Conservation (phyloP, 495 filamentous ascomycete genomes). For the Hypoxylon fuscum region DNA sequence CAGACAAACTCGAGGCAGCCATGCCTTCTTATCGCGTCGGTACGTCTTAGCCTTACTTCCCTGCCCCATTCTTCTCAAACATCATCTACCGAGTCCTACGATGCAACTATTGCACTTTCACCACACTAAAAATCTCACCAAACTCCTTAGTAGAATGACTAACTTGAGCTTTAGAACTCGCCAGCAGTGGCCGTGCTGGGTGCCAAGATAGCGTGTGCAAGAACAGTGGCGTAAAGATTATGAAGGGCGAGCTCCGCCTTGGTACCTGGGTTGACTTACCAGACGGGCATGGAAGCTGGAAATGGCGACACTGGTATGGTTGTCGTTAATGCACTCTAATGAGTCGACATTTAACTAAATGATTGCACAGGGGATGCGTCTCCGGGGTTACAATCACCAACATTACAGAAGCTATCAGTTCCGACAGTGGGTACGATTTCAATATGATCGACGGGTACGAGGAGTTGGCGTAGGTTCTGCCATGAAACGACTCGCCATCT, state of each 20-base stretch:
- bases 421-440: slow-evolving; percentile 51
- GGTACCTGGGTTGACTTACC: slow-evolving; percentile 70
- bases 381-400: slow-evolving; percentile 71
- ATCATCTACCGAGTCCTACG: slow-evolving; percentile 1
- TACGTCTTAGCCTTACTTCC: slow-evolving; percentile 31
- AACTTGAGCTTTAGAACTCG: slow-evolving; percentile 61
- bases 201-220: slow-evolving; percentile 77
- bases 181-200: slow-evolving; percentile 67
- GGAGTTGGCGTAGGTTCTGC: slow-evolving; percentile 62
- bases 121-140: neutral
- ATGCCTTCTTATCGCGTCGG: slow-evolving; percentile 52
- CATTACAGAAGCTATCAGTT: slow-evolving; percentile 56
- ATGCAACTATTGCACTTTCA: neutral
- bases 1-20: slow-evolving; percentile 5
- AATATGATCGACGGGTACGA: slow-evolving; percentile 74
- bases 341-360: slow-evolving; percentile 6
- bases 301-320: slow-evolving; percentile 82
- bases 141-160: slow-evolving; percentile 17
- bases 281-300: slow-evolving; percentile 58
- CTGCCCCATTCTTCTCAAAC: neutral
- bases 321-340: slow-evolving; percentile 10
- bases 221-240: slow-evolving; percentile 69
- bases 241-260: slow-evolving; percentile 76
- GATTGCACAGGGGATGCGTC: slow-evolving; percentile 75
- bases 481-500: neutral